Conservation (phyloP, 306 rosid genomes). For the Bauhinia variegata region DNA sequence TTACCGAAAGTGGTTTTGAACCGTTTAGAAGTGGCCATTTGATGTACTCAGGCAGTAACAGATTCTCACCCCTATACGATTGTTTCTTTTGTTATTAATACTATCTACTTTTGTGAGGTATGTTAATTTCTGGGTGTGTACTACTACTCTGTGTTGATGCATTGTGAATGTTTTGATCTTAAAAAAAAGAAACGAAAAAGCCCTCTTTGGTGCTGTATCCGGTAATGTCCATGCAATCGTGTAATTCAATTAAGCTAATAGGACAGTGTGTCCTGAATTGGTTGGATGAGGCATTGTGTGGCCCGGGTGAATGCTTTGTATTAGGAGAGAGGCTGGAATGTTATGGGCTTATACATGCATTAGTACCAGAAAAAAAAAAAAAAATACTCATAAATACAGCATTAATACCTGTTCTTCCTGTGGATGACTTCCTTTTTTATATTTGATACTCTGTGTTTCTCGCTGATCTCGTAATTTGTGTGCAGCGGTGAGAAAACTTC, state of each 20-base stretch:
- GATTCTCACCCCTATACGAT: not conserved
- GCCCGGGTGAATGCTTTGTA: no score
- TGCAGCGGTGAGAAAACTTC: conserved; percentile 86
- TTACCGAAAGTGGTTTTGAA: no score
- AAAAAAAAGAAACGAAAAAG: no score
- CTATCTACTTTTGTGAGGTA: conserved; percentile 1
- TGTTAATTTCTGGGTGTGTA: not conserved
- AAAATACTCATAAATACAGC: no score
- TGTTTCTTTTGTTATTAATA: conserved; percentile 5
- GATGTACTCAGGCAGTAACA: not conserved
- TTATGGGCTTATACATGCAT: no score
- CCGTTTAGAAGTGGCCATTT: not conserved
- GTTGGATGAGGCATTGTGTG: no score
- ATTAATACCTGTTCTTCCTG: no score
- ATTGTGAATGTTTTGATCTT: conserved; percentile 14
- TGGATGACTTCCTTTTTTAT: no score
- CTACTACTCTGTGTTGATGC: not conserved
- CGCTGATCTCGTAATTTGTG: conserved; percentile 39
- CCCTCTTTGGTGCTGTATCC: not conserved
- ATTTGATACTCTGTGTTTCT: conserved; percentile 12
- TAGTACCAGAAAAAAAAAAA: no score
- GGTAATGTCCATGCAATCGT: no score
- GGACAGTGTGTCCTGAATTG: not conserved
- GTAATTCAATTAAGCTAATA: no score
- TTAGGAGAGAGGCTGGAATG: no score